phyloP scores from a whole-genome alignment of 192 early-diverging fungal species.

The Chytriomyces sp. region DNA sequence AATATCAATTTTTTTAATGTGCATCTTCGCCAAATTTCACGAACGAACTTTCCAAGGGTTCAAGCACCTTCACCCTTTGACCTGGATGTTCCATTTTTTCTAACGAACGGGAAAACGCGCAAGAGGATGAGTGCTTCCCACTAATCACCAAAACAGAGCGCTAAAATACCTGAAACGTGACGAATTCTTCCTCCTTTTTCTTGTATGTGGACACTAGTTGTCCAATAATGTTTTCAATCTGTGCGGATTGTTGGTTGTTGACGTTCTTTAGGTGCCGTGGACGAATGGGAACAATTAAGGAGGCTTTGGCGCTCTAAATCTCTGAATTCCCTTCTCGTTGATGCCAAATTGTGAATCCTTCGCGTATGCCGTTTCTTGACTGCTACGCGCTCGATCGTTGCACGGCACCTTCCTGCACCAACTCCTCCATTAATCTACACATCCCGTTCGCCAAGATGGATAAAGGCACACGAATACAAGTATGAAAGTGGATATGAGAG shows the following conservation, averaged over 20 bases:
- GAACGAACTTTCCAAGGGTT: no score
- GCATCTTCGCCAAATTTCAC: no score
- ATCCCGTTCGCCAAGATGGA: background rate
- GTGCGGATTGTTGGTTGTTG: background rate
- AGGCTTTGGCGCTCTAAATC: no score
- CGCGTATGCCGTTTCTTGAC: no score
- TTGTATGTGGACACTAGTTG: constrained; percentile 79
- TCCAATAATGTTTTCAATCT: constrained; percentile 78
- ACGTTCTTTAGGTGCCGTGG: background rate
- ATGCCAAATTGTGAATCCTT: no score
- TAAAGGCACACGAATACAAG: background rate
- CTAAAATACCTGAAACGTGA: constrained; percentile 56
- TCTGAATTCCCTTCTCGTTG: no score
- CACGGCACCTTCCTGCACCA: no score
- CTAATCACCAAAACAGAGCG: background rate
- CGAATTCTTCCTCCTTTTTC: constrained; percentile 86
- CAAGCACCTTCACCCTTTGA: constrained; percentile 40
- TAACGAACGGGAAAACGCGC: constrained; percentile 37
- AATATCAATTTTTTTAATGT: no score
- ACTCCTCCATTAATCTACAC: no score
- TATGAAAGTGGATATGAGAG: background rate
- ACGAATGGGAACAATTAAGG: no score
- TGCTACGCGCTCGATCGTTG: no score
- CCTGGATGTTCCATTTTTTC: constrained; percentile 86
- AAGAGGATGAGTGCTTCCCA: background rate